Evolutionary conservation across 768 basidiomycete genomes (phyloP), one percentile per base, ranked within the genome.

Genomic region (Hydnum rufescens): DNA sequence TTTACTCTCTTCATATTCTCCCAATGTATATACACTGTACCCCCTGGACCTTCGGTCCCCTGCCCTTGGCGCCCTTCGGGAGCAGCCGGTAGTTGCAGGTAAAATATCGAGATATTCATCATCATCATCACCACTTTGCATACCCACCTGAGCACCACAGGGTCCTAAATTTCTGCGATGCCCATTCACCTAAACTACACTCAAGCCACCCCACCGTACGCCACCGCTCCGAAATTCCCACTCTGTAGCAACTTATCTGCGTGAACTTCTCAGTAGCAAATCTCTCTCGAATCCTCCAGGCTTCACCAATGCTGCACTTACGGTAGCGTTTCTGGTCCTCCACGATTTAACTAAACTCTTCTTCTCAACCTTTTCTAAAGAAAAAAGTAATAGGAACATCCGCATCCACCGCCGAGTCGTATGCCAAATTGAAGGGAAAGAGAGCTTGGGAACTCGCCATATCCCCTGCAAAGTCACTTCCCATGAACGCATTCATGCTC

Each of bases 401-500:
- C 34, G 8, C 34, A 39, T 39, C 34, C 19, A 8, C 8, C 8
- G 44, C 44, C 8, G 44, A 13, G 1, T 47, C 44, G 8, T 47
- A 47, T 26, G 44, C 44, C 16, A 26, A 13, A 34, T 68, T 89
- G 55, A 86, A 87, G 62, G 75, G 75, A 57, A 79, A 74, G 60
- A 78, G 84, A 26, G 87, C 87, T 42, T 86, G 87, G 82, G 85
- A 88, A 56, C 70, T 85, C 39, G 87, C 87, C 34, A 74, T 80
- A 48, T 69, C 75, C 3, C 90, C 90, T 1, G 86, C 84, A 31
- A 95, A 96, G 65, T 77, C 79, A 13, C 72, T 96, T 26, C 90
- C 90, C 3, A 95, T 95, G 92, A 89, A 96, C 61, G 88, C 82
- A 3, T 83, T 96, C 68, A 96, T 96, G 92, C 72, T 96, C 31